A percentile compares a stretch with the other conserved stretches of the same genome.
Conservation (phyloP, 2,329 filamentous ascomycete genomes). For the Microsporum audouinii region DNA sequence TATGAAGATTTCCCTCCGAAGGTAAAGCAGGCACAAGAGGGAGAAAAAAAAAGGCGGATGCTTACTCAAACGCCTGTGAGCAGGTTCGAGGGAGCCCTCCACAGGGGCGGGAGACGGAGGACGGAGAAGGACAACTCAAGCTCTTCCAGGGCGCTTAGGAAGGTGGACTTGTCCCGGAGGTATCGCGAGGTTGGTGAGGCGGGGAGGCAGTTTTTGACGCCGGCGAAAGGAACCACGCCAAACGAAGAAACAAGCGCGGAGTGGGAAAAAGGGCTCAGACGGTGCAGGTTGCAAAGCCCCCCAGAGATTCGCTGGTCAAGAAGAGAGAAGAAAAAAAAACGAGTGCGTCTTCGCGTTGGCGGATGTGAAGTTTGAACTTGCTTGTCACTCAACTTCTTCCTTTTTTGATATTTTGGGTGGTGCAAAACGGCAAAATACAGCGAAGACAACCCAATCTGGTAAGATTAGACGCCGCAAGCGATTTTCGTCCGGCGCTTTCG, state of each 20-base stretch:
- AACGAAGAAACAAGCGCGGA: background rate
- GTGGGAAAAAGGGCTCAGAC: background rate
- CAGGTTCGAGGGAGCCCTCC: background rate
- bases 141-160: background rate
- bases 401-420: slow-evolving; percentile 10
- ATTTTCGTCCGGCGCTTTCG: slow-evolving; percentile 6
- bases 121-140: background rate
- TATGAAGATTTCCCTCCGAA: background rate
- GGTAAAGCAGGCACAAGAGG: background rate
- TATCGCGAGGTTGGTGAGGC: background rate
- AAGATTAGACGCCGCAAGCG: slow-evolving; percentile 15
- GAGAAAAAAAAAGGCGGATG: background rate
- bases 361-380: background rate
- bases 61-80: background rate
- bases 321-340: background rate
- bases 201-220: slow-evolving; percentile 1
- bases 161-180: background rate
- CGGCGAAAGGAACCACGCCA: background rate
- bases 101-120: background rate
- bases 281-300: background rate
- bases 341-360: background rate
- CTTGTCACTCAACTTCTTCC: background rate
- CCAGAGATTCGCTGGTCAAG: no score
- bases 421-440: slow-evolving; percentile 13
- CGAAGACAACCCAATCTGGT: slow-evolving; percentile 10